phyloP scores from a whole-genome alignment of 352 stramenopile species.

The Globisporangium cylindrosporum region DNA sequence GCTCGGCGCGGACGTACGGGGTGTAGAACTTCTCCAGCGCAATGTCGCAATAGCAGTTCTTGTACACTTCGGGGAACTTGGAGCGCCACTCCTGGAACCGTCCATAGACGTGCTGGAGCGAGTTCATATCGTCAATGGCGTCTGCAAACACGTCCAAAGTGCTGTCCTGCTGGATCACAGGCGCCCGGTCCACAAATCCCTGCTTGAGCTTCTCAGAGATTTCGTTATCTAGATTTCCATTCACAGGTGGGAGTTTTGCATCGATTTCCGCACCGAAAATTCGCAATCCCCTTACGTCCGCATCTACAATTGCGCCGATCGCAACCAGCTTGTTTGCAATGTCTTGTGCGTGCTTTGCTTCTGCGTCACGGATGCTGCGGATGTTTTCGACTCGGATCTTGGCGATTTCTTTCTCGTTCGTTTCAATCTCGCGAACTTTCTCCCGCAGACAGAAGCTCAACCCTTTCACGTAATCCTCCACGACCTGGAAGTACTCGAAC shows the following conservation, averaged over 20 bases:
- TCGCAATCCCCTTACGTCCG: not conserved
- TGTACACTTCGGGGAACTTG: constrained; percentile 71
- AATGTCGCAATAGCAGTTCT: constrained; percentile 58
- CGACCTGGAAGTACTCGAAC: constrained; percentile 76
- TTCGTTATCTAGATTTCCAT: not conserved
- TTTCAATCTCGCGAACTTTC: constrained; percentile 51
- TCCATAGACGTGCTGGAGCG: constrained; percentile 49
- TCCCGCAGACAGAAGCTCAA: constrained; percentile 75
- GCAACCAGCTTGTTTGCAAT: constrained; percentile 8
- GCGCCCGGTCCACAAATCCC: constrained; percentile 25
- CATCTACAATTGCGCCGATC: not conserved
- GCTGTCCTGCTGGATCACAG: constrained; percentile 1
- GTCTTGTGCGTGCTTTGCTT: not conserved
- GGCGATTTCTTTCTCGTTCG: constrained; percentile 36
- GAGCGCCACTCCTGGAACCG: constrained; percentile 71
- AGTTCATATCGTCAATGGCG: constrained; percentile 67
- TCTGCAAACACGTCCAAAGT: constrained; percentile 49
- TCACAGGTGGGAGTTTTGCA: not conserved
- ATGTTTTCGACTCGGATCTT: constrained; percentile 16
- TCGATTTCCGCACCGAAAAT: constrained; percentile 8
- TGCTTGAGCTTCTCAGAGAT: constrained; percentile 13
- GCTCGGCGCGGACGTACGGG: constrained; percentile 59
- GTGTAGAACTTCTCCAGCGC: constrained; percentile 57
- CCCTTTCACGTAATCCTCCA: constrained; percentile 73
- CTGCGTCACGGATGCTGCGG: constrained; percentile 13